These are phyloP conservation scores for Mentha longifolia DNA, from an alignment of 257 asterid genomes.

Conservation along the genomic window DNA sequence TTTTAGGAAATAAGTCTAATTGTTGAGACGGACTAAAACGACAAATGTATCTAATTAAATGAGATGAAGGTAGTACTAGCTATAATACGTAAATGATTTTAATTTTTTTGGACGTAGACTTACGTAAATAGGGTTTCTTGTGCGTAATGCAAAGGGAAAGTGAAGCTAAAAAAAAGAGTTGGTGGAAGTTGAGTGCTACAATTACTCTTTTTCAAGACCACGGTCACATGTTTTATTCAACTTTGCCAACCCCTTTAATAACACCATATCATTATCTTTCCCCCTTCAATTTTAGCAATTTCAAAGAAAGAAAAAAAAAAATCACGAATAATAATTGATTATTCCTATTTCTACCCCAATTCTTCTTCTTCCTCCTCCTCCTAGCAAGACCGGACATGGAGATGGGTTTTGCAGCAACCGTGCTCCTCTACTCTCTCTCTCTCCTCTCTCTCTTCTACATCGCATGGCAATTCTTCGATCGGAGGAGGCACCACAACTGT, in stretches of 20 bases:
- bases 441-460: slow-evolving; percentile 42
- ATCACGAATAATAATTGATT: not conserved
- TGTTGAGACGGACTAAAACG: too few relatives aligned
- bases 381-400: not conserved
- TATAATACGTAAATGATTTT: too few relatives aligned
- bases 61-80: too few relatives aligned
- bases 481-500: slow-evolving; percentile 50
- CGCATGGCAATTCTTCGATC: slow-evolving; percentile 35
- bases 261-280: not conserved
- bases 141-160: slow-evolving; percentile 1
- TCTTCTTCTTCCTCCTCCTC: not conserved
- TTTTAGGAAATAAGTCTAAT: too few relatives aligned
- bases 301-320: too few relatives aligned
- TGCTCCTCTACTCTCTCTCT: slow-evolving; percentile 45
- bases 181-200: slow-evolving; percentile 63
- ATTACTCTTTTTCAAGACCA: slow-evolving; percentile 39
- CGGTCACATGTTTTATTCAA: slow-evolving; percentile 40
- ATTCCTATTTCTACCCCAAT: not conserved
- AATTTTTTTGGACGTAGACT: too few relatives aligned
- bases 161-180: slow-evolving; percentile 41
- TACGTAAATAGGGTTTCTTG: not conserved
- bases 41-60: too few relatives aligned
- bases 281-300: not conserved
- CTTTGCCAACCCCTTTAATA: slow-evolving; percentile 27
- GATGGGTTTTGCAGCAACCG: slow-evolving; percentile 48